Conservation (phyloP, 352 stramenopile genomes). For the Pythium coloratum region DNA sequence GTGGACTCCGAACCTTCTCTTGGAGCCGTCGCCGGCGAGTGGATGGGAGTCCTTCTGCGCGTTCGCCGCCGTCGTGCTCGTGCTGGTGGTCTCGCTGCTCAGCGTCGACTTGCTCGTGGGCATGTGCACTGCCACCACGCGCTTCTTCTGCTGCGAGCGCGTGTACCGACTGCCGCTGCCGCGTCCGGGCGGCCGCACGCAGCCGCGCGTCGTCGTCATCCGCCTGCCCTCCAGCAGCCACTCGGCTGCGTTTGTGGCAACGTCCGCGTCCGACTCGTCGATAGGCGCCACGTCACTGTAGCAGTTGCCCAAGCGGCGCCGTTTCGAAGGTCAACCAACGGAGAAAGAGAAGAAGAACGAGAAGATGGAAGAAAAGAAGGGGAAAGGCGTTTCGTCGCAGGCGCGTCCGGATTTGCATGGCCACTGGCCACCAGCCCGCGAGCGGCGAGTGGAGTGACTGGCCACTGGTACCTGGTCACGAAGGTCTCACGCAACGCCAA, state of each 20-base stretch:
- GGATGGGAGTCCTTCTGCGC: slow-evolving; percentile 10
- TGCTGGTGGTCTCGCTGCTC: slow-evolving; percentile 18
- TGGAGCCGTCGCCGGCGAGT: neutral
- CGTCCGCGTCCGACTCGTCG: slow-evolving; percentile 1
- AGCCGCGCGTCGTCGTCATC: slow-evolving; percentile 21
- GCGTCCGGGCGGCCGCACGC: neutral
- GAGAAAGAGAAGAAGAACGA: neutral
- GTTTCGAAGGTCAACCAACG: neutral
- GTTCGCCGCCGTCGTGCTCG: slow-evolving; percentile 9
- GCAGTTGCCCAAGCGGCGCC: neutral
- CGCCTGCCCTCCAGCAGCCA: slow-evolving; percentile 9
- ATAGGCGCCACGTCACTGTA: neutral
- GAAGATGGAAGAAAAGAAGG: neutral
- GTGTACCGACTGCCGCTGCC: slow-evolving; percentile 21
- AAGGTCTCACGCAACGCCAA: neutral
- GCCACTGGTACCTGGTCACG: too few relatives aligned
- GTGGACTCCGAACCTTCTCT: neutral
- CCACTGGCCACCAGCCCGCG: neutral
- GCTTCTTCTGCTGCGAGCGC: slow-evolving; percentile 28
- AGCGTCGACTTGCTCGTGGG: slow-evolving; percentile 18
- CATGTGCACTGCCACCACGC: slow-evolving; percentile 21
- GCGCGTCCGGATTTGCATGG: neutral
- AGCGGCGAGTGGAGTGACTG: neutral
- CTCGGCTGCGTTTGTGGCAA: slow-evolving; percentile 8
- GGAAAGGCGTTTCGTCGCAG: neutral